These are phyloP conservation scores for Caloboletus inedulis DNA, from an alignment of 1,284 basidiomycete species.

Conservation along the genomic window DNA sequence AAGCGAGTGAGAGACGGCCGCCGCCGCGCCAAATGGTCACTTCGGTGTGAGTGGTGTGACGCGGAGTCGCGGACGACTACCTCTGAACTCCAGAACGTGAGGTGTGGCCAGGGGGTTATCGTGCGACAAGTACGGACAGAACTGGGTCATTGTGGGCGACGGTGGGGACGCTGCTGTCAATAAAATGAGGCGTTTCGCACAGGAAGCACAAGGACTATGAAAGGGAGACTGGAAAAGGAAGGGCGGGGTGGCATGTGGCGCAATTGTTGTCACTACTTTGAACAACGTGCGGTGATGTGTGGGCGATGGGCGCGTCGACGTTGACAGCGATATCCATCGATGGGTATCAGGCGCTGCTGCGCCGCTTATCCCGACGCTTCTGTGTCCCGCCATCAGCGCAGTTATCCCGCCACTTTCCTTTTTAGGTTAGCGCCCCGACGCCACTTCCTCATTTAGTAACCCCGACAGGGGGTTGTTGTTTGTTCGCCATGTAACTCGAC, in stretches of 20 bases:
- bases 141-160: not conserved
- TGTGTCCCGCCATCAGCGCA: slow-evolving; percentile 24
- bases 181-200: not conserved
- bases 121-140: not conserved
- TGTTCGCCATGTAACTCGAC: slow-evolving; percentile 15
- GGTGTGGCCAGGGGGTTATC: not conserved
- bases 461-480: slow-evolving; percentile 16
- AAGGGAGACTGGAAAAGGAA: slow-evolving; percentile 11
- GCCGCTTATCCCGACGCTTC: slow-evolving; percentile 17
- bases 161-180: not conserved
- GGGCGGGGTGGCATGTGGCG: not conserved
- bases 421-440: slow-evolving; percentile 18
- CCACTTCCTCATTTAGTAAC: slow-evolving; percentile 20
- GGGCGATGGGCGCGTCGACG: not conserved
- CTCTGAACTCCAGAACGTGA: not conserved
- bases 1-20: not conserved
- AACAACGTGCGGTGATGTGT: slow-evolving; percentile 18
- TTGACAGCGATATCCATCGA: slow-evolving; percentile 21
- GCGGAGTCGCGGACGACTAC: not conserved
- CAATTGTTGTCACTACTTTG: not conserved
- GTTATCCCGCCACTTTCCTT: slow-evolving; percentile 22
- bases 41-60: no score
- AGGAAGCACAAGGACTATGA: slow-evolving; percentile 8
- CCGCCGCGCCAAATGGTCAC: not conserved
- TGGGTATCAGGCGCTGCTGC: slow-evolving; percentile 10